Evolutionary conservation across 2,329 filamentous ascomycete genomes (phyloP), one percentile per base, ranked within the genome.

Genomic region (Chrysoporthe austroafricana): DNA sequence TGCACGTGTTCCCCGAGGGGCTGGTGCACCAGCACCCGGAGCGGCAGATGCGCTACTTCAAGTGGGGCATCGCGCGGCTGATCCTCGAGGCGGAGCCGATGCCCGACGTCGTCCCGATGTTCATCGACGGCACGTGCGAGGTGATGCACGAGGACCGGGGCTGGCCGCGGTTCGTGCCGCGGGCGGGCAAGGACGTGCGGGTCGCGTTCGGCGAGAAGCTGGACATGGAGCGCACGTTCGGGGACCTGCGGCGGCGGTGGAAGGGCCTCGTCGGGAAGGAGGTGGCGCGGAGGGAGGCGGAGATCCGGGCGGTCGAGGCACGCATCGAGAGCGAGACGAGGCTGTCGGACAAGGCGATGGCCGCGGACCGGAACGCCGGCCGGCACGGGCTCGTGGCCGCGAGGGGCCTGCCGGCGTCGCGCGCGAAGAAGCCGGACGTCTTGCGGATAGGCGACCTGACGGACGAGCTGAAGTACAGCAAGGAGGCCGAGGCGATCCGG

Each of bases 1-100:
- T 99, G 4, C 96, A 99, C 78, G 91, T 98, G 65, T 98, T 98
- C 78, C 96, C 96, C 14, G 96, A 99, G 80, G 96, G 94, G 60
- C 93, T 92, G 78, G 93, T 97, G 58, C 94, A 98, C 79, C 96
- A 99, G 80, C 90, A 93, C 72, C 86, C 91, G 1, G 83, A 89
- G 54, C 88, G 89, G 73, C 88, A 90, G 8, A 90, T 98, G 84
- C 91, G 96, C 42, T 99, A 99, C 81, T 98, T 98, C 87, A 97
- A 97, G 82, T 99, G 96, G 96, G 96, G 96, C 1, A 85, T 98
- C 1, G 93, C 95, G 7, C 88, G 96, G 2, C 85, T 98, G 67
- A 96, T 99, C 67, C 87, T 99, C 59, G 96, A 99, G 79, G 88
- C 91, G 59, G 91, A 95, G 61, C 93, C 93, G 3, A 90, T 92